Base-by-base conservation (phyloP, 2,329 filamentous ascomycete species). In the Podosphaera fusca region DNA sequence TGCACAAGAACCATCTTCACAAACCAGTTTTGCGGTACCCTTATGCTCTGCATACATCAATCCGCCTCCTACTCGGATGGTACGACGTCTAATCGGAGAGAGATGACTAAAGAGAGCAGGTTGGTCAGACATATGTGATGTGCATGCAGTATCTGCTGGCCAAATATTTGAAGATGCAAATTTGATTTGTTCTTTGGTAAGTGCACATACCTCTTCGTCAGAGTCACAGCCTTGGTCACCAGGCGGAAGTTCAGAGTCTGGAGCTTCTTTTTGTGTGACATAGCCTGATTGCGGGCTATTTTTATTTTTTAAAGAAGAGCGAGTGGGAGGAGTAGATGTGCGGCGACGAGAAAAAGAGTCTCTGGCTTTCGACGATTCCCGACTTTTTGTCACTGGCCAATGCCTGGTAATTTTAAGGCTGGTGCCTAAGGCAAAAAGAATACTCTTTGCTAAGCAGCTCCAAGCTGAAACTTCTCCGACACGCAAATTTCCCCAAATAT, bases 101-200 rank as follows among this genome's bases (percentile, higher is more conserved):
- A 42, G 38, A 42, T 42, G 38, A 42, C 38, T 42, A 42, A 42
- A 7, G 10, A 42, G 5, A 3, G 38, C 10, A 42, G 10, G 5
- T 42, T 42, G 38, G 10, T 42, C 38, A 42, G 38, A 10, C 51
- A 54, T 54, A 9, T 40, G 12, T 7, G 29, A 30, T 21, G n/a
- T 40, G 12, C 34, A 53, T 36, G 51, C 51, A 30, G 51, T 53
- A 38, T 53, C 34, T 4, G 51, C 35, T 53, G 51, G 34, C 51
- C 51, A 53, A 21, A 38, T n/a, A 38, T 34, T 36, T 38, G 51
- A 35, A 7, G 51, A 30, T 21, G 36, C 33, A 38, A 34, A 38
- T 53, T 53, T 53, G 34, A 53, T 53, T 53, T 53, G 33, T 38
- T 53, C 51, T 38, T 21, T 53, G 34, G 51, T 38, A 10, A 53